Evolutionary conservation across 108 stramenopile genomes (phyloP), one percentile per base, ranked within the genome.

Genomic region (Cyclotella kingstonii): DNA sequence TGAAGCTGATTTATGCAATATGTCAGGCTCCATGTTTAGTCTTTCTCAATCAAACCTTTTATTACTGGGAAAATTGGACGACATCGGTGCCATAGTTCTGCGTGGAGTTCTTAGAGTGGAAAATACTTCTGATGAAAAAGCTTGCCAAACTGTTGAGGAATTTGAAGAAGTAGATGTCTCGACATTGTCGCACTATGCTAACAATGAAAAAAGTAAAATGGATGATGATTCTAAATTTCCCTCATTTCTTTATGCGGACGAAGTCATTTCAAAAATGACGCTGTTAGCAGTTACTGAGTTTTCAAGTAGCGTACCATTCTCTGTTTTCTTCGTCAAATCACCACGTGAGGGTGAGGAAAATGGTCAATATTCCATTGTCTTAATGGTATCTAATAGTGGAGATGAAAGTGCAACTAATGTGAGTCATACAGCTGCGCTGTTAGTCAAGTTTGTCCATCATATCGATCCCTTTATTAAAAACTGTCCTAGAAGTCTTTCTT

Each of bases 1-100:
- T 8, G 89, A 90, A 46, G 77, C 72, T 21, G 89, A 90, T 67
- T 84, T 73, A 68, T 75, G 15, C 52, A 77, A 51, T 51, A 68
- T 73, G 72, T 63, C 54, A 17, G 72, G 72, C 31, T 12, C 76
- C 3, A 54, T 89, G 26, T 89, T 89, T 64, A 67, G 78, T 38
- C 49, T 87, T 9, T 84, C 85, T 2, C 64, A 34, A 30, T 81
- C 60, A 14, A 67, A 73, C 44, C 56, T 87, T 45, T 67, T 87
- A 10, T 49, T 91, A 9, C 53, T 91, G 46, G 79, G 82, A 21
- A 86, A 63, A 28, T 58, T 54, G 22, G 67, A 68, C 44, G 66
- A 60, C 5, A 36, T 62, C 17, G 72, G 65, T 15, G 40, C 57
- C 2, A 60, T 73, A 19, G 59, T 62, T 4, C 62, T 68, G 23